A percentile compares a stretch with the other conserved stretches of the same genome.
Conservation (phyloP, 2,329 filamentous ascomycete genomes). For the Beauveria caledonica region DNA sequence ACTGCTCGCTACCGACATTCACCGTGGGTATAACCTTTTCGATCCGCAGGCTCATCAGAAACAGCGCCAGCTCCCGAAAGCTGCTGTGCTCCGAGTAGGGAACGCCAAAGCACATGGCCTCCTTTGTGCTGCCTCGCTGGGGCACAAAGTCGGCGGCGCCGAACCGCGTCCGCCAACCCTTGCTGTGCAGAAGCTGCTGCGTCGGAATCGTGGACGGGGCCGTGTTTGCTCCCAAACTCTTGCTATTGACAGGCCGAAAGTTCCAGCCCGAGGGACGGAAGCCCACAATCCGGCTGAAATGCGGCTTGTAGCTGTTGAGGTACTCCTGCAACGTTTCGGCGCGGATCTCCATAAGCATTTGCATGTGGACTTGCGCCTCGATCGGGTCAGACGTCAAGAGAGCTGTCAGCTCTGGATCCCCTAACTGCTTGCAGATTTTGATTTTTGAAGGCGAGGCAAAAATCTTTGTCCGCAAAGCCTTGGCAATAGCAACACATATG, state of each 20-base stretch:
- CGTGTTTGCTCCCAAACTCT: slow-evolving; percentile 46
- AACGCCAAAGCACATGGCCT: slow-evolving; percentile 84
- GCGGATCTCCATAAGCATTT: slow-evolving; percentile 87
- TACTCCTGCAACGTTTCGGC: slow-evolving; percentile 89
- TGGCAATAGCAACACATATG: slow-evolving; percentile 86
- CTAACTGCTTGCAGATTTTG: slow-evolving; percentile 74
- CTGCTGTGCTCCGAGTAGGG: slow-evolving; percentile 95
- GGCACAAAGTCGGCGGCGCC: slow-evolving; percentile 63
- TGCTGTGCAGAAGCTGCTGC: slow-evolving; percentile 43
- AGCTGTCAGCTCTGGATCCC: slow-evolving; percentile 70
- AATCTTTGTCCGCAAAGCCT: slow-evolving; percentile 78
- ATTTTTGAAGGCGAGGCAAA: slow-evolving; percentile 79
- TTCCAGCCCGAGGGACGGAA: slow-evolving; percentile 94
- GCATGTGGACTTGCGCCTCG: slow-evolving; percentile 96
- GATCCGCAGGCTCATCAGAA: slow-evolving; percentile 78
- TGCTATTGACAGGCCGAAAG: slow-evolving; percentile 59
- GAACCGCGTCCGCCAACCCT: slow-evolving; percentile 71
- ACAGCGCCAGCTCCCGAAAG: slow-evolving; percentile 90
- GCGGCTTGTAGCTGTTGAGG: slow-evolving; percentile 66
- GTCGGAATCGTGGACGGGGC: slow-evolving; percentile 42
- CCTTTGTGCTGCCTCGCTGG: slow-evolving; percentile 73
- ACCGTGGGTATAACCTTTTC: slow-evolving; percentile 91
- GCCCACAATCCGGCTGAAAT: slow-evolving; percentile 80
- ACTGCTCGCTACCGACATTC: slow-evolving; percentile 59
- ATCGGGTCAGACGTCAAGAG: slow-evolving; percentile 72